A percentile compares a stretch with the other conserved stretches of the same genome.
These are phyloP conservation scores for Cocos nucifera DNA, from an alignment of 176 grass and related monocot genomes.

Conservation along the genomic window DNA sequence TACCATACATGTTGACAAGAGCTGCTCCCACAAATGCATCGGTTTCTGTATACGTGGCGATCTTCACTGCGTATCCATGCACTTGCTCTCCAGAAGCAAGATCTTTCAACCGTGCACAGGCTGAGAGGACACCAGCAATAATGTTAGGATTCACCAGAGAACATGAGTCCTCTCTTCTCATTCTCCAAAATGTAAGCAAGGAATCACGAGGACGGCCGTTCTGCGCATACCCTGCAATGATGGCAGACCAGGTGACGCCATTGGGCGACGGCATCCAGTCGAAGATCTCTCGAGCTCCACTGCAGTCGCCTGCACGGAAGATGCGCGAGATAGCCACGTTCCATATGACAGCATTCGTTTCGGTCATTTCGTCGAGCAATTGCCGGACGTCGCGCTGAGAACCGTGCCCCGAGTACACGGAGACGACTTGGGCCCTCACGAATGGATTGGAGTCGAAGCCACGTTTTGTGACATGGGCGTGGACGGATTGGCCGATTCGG, in stretches of 20 bases:
- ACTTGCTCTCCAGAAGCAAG: constrained; percentile 15
- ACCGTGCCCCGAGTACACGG: background rate
- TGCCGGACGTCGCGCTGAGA: background rate
- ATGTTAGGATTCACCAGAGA: constrained; percentile 5
- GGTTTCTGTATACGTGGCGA: constrained; percentile 5
- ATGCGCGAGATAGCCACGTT: constrained; percentile 15
- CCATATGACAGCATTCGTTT: constrained; percentile 8
- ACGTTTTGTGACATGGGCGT: background rate
- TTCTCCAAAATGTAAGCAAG: constrained; percentile 14
- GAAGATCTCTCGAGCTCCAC: constrained; percentile 13
- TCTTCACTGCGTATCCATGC: constrained; percentile 9
- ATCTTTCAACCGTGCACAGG: constrained; percentile 14
- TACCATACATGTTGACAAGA: constrained; percentile 30
- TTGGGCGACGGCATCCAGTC: constrained; percentile 19
- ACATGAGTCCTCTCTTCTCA: constrained; percentile 10
- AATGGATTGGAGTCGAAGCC: background rate
- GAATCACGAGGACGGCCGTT: constrained; percentile 6
- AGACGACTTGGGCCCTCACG: background rate
- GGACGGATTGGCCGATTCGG: background rate
- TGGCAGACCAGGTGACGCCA: constrained; percentile 24
- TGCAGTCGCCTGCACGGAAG: constrained; percentile 12
- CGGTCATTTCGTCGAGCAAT: constrained; percentile 28
- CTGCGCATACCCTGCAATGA: constrained; percentile 21
- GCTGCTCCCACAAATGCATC: constrained; percentile 18
- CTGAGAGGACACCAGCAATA: constrained; percentile 19